Conservation (phyloP, 805 yeast species). For the Wickerhamiella cacticola region DNA sequence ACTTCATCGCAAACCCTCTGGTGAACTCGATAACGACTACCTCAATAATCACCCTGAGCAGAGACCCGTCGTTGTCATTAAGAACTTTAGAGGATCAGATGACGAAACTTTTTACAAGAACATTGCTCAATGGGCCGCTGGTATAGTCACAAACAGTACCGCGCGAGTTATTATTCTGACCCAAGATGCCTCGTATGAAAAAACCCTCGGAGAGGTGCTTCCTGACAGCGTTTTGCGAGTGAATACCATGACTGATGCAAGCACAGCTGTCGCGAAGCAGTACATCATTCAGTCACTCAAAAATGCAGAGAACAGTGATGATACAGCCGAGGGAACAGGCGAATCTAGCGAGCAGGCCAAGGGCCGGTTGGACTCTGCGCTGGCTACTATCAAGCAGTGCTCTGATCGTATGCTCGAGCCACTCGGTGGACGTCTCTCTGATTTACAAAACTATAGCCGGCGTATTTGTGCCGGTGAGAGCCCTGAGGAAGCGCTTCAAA, state of each 20-base stretch:
- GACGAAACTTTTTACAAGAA: slow-evolving; percentile 41
- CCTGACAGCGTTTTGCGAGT: slow-evolving; percentile 82
- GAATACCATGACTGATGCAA: slow-evolving; percentile 69
- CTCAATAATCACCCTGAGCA: slow-evolving; percentile 18
- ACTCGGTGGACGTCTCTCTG: slow-evolving; percentile 90
- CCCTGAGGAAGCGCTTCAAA: slow-evolving; percentile 61
- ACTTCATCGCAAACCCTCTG: slow-evolving; percentile 28
- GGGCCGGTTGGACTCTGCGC: slow-evolving; percentile 23
- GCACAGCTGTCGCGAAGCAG: slow-evolving; percentile 50
- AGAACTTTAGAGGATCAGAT: slow-evolving; percentile 22
- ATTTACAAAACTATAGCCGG: slow-evolving; percentile 78
- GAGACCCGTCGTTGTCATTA: slow-evolving; percentile 20
- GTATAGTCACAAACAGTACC: slow-evolving; percentile 56
- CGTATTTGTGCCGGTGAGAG: slow-evolving; percentile 80
- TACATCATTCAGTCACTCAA: slow-evolving; percentile 38
- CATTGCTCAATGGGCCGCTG: slow-evolving; percentile 82
- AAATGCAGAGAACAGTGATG: background rate
- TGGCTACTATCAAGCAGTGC: slow-evolving; percentile 31
- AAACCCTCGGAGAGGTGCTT: slow-evolving; percentile 52
- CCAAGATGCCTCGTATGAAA: slow-evolving; percentile 68
- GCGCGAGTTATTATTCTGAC: slow-evolving; percentile 88
- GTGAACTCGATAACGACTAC: slow-evolving; percentile 15
- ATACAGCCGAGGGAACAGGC: background rate
- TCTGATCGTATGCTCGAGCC: slow-evolving; percentile 38
- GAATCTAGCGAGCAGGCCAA: background rate